A percentile compares a stretch with the other conserved stretches of the same genome.
Evolutionary conservation across 768 basidiomycete species (phyloP).

Genomic region (Leccinum aurantiacum): DNA sequence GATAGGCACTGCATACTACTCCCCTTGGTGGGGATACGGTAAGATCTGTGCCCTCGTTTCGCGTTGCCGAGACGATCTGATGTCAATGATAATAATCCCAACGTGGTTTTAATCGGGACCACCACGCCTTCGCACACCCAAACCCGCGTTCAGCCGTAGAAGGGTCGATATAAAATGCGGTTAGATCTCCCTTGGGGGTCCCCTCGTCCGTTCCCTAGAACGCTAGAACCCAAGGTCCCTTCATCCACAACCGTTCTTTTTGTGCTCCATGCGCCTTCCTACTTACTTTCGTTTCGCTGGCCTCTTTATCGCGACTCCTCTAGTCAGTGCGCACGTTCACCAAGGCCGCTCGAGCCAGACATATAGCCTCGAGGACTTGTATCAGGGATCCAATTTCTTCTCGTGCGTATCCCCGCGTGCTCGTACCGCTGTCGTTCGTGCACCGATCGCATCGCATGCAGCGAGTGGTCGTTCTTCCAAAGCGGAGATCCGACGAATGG

Average conservation of each 20-base stretch:
- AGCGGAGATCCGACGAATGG: conserved; percentile 68
- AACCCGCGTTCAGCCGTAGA: background rate
- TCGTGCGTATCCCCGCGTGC: conserved; percentile 38
- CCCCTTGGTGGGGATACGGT: background rate
- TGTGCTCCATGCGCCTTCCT: background rate
- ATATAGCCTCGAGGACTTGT: conserved; percentile 37
- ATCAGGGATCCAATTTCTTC: conserved; percentile 52
- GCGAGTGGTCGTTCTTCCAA: conserved; percentile 64
- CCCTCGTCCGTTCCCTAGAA: background rate
- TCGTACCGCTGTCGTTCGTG: background rate
- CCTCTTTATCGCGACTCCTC: conserved; percentile 28
- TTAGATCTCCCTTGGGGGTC: background rate
- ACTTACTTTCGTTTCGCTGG: conserved; percentile 27
- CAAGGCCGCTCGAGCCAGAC: conserved; percentile 13
- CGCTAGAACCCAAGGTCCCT: background rate
- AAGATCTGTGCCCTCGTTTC: background rate
- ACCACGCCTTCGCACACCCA: background rate
- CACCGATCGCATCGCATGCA: conserved; percentile 27
- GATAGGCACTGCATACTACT: background rate
- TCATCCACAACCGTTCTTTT: background rate
- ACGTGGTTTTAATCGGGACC: background rate
- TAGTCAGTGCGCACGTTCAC: conserved; percentile 25
- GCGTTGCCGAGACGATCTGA: background rate
- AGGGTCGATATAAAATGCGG: conserved; percentile 9
- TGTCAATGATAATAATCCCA: background rate